Evolutionary conservation across 2,329 filamentous ascomycete species (phyloP), one percentile per base, ranked within the genome.

Genomic region (Raffaelea deltoideospora): DNA sequence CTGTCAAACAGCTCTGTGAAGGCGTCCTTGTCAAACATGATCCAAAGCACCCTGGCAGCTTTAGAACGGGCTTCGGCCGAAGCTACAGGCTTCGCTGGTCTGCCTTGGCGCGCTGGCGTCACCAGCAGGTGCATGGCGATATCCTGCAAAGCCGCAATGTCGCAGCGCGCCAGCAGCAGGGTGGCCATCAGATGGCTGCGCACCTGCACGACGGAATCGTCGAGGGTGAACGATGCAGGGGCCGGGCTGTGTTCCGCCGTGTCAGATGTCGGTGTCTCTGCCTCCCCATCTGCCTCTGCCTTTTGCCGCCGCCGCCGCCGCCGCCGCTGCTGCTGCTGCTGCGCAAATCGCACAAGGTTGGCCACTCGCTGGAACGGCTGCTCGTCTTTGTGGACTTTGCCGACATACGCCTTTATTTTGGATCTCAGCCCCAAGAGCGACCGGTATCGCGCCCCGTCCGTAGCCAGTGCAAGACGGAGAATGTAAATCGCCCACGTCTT

Each of bases 361-460:
- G 56, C 56, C 2, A 72, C 63, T 0, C 54, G 54, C 24, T 63
- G 58, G 39, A 64, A 67, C 0, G 66, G 65, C 43, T 70, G 64
- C 43, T 70, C 65, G 10, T 68, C 59, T 21, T 48, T 47, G 15
- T 44, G 43, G 1, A 67, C 59, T 22, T 55, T 46, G 0, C 40
- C 17, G 9, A 43, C 40, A 32, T 51, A 53, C 1, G 7, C 11
- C 14, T 33, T 45, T 9, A 53, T 44, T 7, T 32, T 11, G 1
- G 34, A 18, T 40, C 47, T 47, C 7, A 53, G 33, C 3, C 23
- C 33, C 3, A 47, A n/a, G 5, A 48, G 50, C 45, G 20, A 32
- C 8, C 22, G 35, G 20, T 49, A 61, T 3, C 35, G 29, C 11
- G 10, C 11, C 3, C 10, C 2, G 3, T 23, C 22, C 4, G 24